phyloP scores from a whole-genome alignment of 2,329 filamentous ascomycete species.

The Penicillium palitans region DNA sequence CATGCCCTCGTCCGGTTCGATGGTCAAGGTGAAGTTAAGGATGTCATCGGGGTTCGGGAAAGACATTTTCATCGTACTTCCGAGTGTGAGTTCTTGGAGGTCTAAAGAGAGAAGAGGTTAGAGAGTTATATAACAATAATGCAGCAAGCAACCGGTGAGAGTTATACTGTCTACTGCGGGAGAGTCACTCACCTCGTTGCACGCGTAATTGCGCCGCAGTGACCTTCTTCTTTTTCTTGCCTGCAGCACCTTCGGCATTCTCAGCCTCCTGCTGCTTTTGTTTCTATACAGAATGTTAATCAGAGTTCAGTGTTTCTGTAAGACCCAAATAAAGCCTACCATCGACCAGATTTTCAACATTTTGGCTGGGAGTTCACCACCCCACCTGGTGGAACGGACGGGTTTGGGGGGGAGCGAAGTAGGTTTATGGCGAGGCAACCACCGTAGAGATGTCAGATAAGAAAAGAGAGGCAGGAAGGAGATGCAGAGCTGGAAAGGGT shows the following conservation, averaged over 20 bases:
- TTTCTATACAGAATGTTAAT: constrained; percentile 35
- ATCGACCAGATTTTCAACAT: constrained; percentile 99
- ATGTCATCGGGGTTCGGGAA: constrained; percentile 61
- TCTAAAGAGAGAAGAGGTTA: constrained; percentile 33
- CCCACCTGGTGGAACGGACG: constrained; percentile 17
- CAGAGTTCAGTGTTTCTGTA: neutral
- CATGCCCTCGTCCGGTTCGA: constrained; percentile 60
- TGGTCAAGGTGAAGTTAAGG: constrained; percentile 54
- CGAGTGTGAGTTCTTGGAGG: constrained; percentile 52
- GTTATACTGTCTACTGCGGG: neutral
- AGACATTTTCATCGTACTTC: constrained; percentile 57
- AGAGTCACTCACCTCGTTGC: constrained; percentile 72
- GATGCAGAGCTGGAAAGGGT: neutral
- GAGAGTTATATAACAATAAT: neutral
- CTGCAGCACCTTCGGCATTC: constrained; percentile 76
- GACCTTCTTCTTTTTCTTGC: constrained; percentile 96
- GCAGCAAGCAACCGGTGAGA: neutral
- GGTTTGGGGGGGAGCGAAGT: neutral
- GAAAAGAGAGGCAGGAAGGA: constrained; percentile 2
- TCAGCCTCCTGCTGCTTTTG: constrained; percentile 97
- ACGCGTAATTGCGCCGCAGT: constrained; percentile 93
- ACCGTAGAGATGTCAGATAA: neutral
- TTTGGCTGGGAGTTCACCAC: constrained; percentile 46
- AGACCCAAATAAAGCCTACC: constrained; percentile 55
- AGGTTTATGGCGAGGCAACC: too few species aligned